Conservation (phyloP, 306 rosid genomes). For the Glycyrrhiza uralensis region DNA sequence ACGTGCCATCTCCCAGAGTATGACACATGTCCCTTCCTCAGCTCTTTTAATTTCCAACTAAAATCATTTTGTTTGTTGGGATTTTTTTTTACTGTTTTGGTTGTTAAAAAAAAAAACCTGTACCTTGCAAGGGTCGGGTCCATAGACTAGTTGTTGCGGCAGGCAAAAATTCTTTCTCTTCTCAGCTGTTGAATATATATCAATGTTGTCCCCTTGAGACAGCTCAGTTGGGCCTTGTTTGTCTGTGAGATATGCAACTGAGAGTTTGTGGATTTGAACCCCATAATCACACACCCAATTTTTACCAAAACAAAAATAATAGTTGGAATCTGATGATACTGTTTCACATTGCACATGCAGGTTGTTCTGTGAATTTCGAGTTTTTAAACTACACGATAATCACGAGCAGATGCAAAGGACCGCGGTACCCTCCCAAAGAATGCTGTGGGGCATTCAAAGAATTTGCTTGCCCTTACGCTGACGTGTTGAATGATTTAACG, state of each 20-base stretch:
- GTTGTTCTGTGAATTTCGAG: constrained; percentile 89
- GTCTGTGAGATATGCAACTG: neutral
- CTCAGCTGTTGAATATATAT: neutral
- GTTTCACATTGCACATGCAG: constrained; percentile 47
- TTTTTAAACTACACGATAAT: constrained; percentile 75
- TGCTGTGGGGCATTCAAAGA: constrained; percentile 72
- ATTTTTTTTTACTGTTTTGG: too few species aligned
- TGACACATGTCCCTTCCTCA: too few species aligned
- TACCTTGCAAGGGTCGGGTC: too few species aligned
- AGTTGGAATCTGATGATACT: constrained; percentile 6
- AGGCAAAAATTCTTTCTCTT: neutral
- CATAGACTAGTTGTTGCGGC: neutral
- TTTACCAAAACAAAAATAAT: neutral
- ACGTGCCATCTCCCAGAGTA: too few species aligned
- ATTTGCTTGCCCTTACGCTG: constrained; percentile 77
- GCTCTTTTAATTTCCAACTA: too few species aligned
- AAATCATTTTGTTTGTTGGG: too few species aligned
- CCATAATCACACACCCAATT: neutral
- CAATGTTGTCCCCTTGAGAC: neutral
- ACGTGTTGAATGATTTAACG: constrained; percentile 60
- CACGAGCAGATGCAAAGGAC: constrained; percentile 94
- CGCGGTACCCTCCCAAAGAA: constrained; percentile 44
- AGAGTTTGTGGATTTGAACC: neutral
- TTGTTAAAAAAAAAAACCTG: too few species aligned
- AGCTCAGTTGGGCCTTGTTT: neutral